These are phyloP conservation scores for Phyllosticta ampelicida DNA, from an alignment of 2,329 filamentous ascomycete genomes.

Conservation along the genomic window DNA sequence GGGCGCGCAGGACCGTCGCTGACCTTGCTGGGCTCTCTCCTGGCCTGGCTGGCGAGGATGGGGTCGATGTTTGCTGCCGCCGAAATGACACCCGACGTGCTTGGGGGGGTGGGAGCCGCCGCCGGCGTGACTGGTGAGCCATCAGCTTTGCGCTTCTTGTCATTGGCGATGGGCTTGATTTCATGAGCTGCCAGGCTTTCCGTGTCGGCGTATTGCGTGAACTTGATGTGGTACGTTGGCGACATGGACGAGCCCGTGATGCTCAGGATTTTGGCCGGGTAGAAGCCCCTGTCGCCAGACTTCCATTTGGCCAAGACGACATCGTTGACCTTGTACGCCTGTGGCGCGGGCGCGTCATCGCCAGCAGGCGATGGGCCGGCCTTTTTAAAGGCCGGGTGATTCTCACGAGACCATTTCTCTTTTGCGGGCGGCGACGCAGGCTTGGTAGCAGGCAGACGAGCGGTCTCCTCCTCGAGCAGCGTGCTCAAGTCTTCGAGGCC, in stretches of 20 bases:
- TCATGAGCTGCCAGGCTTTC: conserved; percentile 51
- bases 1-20: conserved; percentile 48
- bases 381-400: conserved; percentile 60
- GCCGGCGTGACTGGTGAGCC: conserved; percentile 47
- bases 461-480: conserved; percentile 70
- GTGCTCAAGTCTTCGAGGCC: conserved; percentile 70
- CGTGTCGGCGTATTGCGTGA: conserved; percentile 85
- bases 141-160: conserved; percentile 73
- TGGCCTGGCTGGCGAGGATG: conserved; percentile 52
- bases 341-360: conserved; percentile 1
- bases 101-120: conserved; percentile 28
- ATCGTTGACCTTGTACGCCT: conserved; percentile 71
- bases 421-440: conserved; percentile 27
- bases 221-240: conserved; percentile 89
- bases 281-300: conserved; percentile 80
- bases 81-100: conserved; percentile 47
- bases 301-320: conserved; percentile 83
- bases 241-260: conserved; percentile 87
- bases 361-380: conserved; percentile 26
- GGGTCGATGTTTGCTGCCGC: conserved; percentile 57
- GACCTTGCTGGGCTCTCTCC: conserved; percentile 53
- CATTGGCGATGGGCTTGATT: conserved; percentile 21
- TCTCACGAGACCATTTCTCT: conserved; percentile 64
- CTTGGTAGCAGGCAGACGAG: conserved; percentile 39
- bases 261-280: conserved; percentile 83